Evolutionary conservation across 768 basidiomycete species (phyloP), one percentile per base, ranked within the genome.

Genomic region (Auricularia auricula-judae): DNA sequence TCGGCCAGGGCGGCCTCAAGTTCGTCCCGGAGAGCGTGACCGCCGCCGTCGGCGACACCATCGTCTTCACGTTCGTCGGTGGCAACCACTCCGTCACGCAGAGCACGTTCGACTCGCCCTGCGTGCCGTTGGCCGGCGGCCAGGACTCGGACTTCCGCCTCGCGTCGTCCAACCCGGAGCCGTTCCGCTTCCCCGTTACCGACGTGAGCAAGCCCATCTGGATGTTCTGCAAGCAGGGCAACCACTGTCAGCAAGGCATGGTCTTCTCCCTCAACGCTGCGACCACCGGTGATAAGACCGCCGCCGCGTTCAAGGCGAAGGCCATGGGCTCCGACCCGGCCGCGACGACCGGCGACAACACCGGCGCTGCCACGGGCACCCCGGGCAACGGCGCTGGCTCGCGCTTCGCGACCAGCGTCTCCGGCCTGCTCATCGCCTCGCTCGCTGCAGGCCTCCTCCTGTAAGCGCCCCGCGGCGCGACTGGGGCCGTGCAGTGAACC

Each of bases 191-290:
- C 59, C 84, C 83, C 3, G 76, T 86, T 65, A 80, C 80, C 0
- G 70, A 84, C 66, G 78, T 74, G 65, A 63, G 72, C 4, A 74
- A 72, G 64, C 83, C 83, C 3, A 77, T 84, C 56, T 85, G 81
- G 81, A 83, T 84, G 77, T 84, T 75, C 78, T 85, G 84, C 76
- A 81, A 82, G 66, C 81, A 81, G 69, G 70, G 77, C 12, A 2
- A 62, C 3, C 83, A 85, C 71, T 84, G 84, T 67, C 58, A 65
- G 10, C 64, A 70, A 7, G 75, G 74, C 63, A 76, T 76, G 75
- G 74, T 75, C 59, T 85, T 86, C 72, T 80, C 84, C 29, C 72
- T 86, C 71, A 85, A 85, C 70, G 75, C 82, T 0, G 81, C 81
- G 2, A 62, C 73, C 3, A 69, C 72, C n/a, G 81, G 80, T 42